These are phyloP conservation scores for Dacryopinax primogenitus DNA, from an alignment of 768 basidiomycete species.

Conservation along the genomic window DNA sequence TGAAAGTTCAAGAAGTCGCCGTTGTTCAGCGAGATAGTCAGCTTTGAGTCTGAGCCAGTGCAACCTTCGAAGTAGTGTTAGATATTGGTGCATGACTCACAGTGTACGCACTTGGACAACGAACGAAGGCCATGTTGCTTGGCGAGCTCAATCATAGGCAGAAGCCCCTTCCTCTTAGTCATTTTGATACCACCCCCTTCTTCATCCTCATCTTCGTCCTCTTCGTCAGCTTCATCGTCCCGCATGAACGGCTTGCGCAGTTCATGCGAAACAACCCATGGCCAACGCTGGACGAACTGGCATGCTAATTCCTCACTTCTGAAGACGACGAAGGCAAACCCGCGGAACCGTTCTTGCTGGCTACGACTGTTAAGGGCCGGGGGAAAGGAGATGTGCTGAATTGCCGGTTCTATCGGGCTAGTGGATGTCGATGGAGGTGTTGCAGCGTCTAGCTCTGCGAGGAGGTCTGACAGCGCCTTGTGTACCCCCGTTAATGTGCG, in stretches of 20 bases:
- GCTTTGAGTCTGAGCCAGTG: slow-evolving; percentile 54
- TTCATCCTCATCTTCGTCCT: not conserved
- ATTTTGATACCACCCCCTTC: slow-evolving; percentile 24
- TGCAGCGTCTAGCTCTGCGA: slow-evolving; percentile 17
- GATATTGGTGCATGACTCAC: not conserved
- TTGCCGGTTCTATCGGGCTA: slow-evolving; percentile 15
- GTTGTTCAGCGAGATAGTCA: slow-evolving; percentile 56
- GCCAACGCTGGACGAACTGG: slow-evolving; percentile 41
- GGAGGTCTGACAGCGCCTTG: slow-evolving; percentile 33
- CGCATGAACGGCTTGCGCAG: not conserved
- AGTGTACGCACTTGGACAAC: not conserved
- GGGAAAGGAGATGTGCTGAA: slow-evolving; percentile 48
- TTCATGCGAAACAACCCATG: slow-evolving; percentile 39
- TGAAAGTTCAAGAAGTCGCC: slow-evolving; percentile 41
- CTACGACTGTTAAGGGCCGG: slow-evolving; percentile 38
- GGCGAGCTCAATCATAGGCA: slow-evolving; percentile 27
- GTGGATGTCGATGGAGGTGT: slow-evolving; percentile 2
- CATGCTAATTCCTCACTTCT: slow-evolving; percentile 31
- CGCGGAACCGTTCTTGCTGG: slow-evolving; percentile 46
- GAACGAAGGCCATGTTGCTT: not conserved
- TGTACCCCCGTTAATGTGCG: slow-evolving; percentile 41
- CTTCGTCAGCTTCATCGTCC: slow-evolving; percentile 5
- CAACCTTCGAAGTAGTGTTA: slow-evolving; percentile 31
- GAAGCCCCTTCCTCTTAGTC: slow-evolving; percentile 41
- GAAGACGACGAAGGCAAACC: slow-evolving; percentile 61